Base-by-base conservation (phyloP, 768 basidiomycete genomes). In the Boletales sp. region DNA sequence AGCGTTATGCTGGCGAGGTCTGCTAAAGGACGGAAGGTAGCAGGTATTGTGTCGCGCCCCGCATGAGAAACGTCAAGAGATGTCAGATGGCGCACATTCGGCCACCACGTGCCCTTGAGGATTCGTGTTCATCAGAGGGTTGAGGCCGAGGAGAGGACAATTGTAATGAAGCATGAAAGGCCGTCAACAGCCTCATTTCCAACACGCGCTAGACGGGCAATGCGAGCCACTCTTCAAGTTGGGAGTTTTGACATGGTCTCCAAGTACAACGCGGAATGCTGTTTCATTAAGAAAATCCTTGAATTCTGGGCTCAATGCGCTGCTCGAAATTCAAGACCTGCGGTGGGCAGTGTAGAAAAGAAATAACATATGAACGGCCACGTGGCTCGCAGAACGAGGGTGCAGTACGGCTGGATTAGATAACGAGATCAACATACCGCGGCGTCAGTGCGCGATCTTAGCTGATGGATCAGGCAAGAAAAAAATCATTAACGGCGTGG, bases 111-210 rank as follows among this genome's bases (percentile, higher is more conserved):
- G 60, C 31, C 32, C 34, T n/a, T 31, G 51, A 43, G 48, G 51
- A 45, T 39, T 39, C 41, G 30, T 47, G 41, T 50, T 54, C 51
- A 57, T 58, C 55, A 38, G 43, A 48, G 47, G 52, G 55, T 54
- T 56, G 54, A 53, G 52, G 60, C 54, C 52, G 53, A 62, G 57
- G 63, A 53, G 41, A 35, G 52, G 52, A 51, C 44, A 51, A 53
- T 64, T 54, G 58, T 43, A 55, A 55, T 56, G 50, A 50, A 39
- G 45, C 35, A 45, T 30, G 59, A 54, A 67, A 62, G 50, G 50
- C 60, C 58, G 60, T 59, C 48, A 40, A 40, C 58, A 51, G 58
- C 64, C 65, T 66, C 65, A 54, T 60, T 62, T 17, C 51, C 36
- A 56, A 65, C 64, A 66, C 60, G 64, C 58, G 56, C 35, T 44